Percentiles rank a stretch among this genome's conserved stretches.
Conservation (phyloP, 2,329 filamentous ascomycete species). For the Diplodia scrobiculata region DNA sequence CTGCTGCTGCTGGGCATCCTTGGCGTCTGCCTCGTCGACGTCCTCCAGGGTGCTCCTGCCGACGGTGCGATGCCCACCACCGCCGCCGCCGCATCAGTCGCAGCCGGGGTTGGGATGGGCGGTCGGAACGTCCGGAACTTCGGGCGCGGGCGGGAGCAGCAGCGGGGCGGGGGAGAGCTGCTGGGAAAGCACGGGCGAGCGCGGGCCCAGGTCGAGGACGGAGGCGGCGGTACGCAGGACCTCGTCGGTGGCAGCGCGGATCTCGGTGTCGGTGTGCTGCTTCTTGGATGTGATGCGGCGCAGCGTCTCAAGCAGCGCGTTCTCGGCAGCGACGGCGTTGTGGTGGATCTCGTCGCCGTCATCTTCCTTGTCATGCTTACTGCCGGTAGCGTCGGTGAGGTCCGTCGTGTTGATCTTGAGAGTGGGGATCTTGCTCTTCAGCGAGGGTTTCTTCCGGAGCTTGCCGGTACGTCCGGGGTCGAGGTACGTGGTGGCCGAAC, state of each 20-base stretch:
- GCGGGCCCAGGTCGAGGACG: constrained; percentile 8
- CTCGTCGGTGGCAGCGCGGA: not conserved
- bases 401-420: not conserved
- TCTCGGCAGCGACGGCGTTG: not conserved
- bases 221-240: not conserved
- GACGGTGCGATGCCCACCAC: not conserved
- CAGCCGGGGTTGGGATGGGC: not conserved
- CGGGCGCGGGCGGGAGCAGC: not conserved
- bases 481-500: not conserved
- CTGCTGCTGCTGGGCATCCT: not conserved
- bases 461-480: not conserved
- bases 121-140: not conserved
- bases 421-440: too few relatives aligned
- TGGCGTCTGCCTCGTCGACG: not conserved
- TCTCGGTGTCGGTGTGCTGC: not conserved
- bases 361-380: not conserved
- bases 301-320: constrained; percentile 8
- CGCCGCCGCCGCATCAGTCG: not conserved
- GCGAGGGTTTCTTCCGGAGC: too few relatives aligned
- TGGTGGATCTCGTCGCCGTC: not conserved
- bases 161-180: not conserved
- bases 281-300: not conserved
- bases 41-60: not conserved
- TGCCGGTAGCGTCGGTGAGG: not conserved
- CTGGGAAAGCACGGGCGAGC: not conserved